Conservation (phyloP, 108 stramenopile species). For the Nitzschia sp. region DNA sequence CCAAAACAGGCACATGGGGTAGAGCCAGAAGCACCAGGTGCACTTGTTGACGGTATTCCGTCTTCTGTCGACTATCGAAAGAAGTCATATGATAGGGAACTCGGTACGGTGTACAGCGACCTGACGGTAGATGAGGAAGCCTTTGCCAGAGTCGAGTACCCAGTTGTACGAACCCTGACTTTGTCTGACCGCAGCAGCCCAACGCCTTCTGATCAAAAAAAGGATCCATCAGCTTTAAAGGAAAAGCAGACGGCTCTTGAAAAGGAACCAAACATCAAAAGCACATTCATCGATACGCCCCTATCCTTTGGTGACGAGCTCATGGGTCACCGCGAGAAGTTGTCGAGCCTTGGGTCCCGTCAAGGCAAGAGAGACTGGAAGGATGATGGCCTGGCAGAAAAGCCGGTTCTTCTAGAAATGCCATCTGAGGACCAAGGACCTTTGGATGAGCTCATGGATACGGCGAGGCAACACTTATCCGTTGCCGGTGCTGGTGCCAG, state of each 20-base stretch:
- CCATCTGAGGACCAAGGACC: not conserved
- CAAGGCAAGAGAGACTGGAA: not conserved
- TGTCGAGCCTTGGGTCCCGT: not conserved
- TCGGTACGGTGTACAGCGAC: conserved; percentile 1
- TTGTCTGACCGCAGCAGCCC: not conserved
- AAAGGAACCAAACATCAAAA: not conserved
- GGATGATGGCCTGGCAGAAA: not conserved
- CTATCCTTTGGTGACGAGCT: not conserved
- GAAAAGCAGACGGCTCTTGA: not conserved
- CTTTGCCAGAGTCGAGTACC: not conserved
- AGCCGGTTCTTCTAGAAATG: too few relatives aligned
- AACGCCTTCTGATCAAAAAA: not conserved
- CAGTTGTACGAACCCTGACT: not conserved
- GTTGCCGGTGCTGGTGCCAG: too few relatives aligned
- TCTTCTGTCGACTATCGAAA: not conserved
- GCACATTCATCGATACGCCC: not conserved
- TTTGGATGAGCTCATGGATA: not conserved
- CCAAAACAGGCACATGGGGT: too few relatives aligned
- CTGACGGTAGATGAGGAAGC: not conserved
- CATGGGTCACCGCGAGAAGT: not conserved
- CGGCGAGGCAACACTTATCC: not conserved
- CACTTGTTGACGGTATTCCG: conserved; percentile 5
- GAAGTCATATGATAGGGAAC: not conserved
- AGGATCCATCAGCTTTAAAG: not conserved
- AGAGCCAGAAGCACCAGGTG: too few relatives aligned